phyloP scores from a whole-genome alignment of 805 yeast species.

The Teunomyces funiuensis region DNA sequence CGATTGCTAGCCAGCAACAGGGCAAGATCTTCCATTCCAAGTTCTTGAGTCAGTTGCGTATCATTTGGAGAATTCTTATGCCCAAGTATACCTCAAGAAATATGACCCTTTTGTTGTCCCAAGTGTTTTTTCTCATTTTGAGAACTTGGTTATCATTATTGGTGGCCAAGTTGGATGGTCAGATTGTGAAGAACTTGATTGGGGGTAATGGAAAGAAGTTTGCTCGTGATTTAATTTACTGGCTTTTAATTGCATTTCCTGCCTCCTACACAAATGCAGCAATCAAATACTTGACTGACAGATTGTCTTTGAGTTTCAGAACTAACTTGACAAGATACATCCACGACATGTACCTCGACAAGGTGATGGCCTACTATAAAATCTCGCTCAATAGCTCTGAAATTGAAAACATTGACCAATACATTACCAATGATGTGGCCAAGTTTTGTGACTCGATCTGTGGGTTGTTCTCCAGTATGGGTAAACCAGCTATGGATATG shows the following conservation, averaged over 20 bases:
- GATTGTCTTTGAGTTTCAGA: slow-evolving; percentile 80
- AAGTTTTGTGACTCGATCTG: slow-evolving; percentile 80
- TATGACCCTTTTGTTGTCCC: slow-evolving; percentile 62
- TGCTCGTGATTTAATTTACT: slow-evolving; percentile 71
- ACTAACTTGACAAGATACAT: slow-evolving; percentile 80
- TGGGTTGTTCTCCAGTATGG: slow-evolving; percentile 81
- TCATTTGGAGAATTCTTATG: slow-evolving; percentile 79
- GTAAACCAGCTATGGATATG: slow-evolving; percentile 87
- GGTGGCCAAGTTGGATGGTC: slow-evolving; percentile 89
- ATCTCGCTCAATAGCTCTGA: slow-evolving; percentile 57
- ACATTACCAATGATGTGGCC: slow-evolving; percentile 80
- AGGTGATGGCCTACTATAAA: slow-evolving; percentile 80
- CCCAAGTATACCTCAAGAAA: slow-evolving; percentile 72
- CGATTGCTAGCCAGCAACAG: slow-evolving; percentile 21
- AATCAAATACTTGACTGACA: slow-evolving; percentile 74
- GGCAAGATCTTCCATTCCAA: slow-evolving; percentile 49
- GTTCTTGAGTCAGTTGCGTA: slow-evolving; percentile 68
- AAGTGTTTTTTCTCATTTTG: slow-evolving; percentile 69
- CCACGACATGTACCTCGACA: slow-evolving; percentile 85
- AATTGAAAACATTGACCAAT: slow-evolving; percentile 76
- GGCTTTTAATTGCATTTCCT: slow-evolving; percentile 90
- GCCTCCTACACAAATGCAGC: slow-evolving; percentile 91
- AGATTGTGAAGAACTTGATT: slow-evolving; percentile 84
- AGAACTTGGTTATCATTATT: slow-evolving; percentile 86
- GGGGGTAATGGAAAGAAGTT: slow-evolving; percentile 77